Conservation (phyloP, 2,329 filamentous ascomycete genomes). For the Colletotrichum filicis region DNA sequence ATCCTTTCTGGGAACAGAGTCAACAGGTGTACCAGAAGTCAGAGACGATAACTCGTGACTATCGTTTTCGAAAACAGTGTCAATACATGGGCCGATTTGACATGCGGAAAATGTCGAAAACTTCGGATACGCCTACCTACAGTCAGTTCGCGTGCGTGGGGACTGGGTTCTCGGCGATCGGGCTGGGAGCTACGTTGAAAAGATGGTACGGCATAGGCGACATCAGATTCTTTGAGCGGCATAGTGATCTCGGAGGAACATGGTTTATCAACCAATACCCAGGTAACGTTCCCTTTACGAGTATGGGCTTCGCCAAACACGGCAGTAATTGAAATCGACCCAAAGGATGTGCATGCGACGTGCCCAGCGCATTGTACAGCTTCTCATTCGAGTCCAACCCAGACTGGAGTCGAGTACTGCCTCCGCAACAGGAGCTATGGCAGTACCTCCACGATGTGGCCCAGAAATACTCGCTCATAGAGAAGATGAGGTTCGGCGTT, state of each 20-base stretch:
- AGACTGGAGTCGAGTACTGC: conserved; percentile 68
- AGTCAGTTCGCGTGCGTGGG: conserved; percentile 62
- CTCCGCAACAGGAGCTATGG: conserved; percentile 65
- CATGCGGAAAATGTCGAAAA: background rate
- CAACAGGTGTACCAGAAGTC: background rate
- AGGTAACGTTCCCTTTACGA: conserved; percentile 42
- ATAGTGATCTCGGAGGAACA: conserved; percentile 69
- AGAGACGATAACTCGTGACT: no score
- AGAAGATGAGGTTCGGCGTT: conserved; percentile 51
- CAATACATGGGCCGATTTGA: background rate
- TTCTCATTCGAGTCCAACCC: conserved; percentile 70
- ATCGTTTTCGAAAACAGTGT: background rate
- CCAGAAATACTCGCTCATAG: conserved; percentile 51
- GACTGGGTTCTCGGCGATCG: conserved; percentile 71
- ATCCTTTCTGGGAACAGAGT: background rate
- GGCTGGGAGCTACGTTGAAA: conserved; percentile 68
- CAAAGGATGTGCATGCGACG: conserved; percentile 60
- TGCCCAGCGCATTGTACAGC: conserved; percentile 70
- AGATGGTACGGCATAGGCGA: conserved; percentile 67
- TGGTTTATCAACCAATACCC: conserved; percentile 74
- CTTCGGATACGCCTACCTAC: conserved; percentile 37
- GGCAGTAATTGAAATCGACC: background rate
- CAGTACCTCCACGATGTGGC: conserved; percentile 67
- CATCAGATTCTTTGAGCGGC: conserved; percentile 69
- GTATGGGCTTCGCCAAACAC: no score